Evolutionary conservation across 1,284 basidiomycete genomes (phyloP), one percentile per base, ranked within the genome.

Genomic region (Irpex sp.): DNA sequence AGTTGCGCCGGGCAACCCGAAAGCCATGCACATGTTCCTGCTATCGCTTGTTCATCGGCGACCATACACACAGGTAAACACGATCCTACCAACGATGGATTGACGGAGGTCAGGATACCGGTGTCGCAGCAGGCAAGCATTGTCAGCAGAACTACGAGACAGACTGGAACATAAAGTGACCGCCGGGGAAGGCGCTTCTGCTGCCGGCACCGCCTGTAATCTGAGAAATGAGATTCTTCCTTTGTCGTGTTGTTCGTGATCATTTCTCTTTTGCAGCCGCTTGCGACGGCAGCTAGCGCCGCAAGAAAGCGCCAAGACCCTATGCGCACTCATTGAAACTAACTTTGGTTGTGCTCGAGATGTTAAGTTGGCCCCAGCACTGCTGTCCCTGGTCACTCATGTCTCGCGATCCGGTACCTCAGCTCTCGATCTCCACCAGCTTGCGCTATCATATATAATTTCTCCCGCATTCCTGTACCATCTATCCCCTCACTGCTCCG

Each of bases 401-500:
- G 49, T 26, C 17, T 56, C n/a, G 31, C 54, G 54, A 56, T 56
- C 54, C 54, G 54, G 54, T 56, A 56, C 21, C 51, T 47, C 44
- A n/a, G n/a, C 44, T 47, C n/a, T n/a, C 49, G 15, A 51, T 19
- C 40, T 15, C 40, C 15, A 15, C 40, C 15, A 11, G 40, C 40
- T 44, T 15, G 15, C 15, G 40, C 40, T 44, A 11, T 44, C 40
- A n/a, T 51, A 19, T 51, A 17, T 21, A 51, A 51, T 8, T n/a
- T 8, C 17, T 21, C 11, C 49, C 49, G 13, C 49, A 38, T 15
- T 11, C 19, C 19, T 31, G 13, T 26, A 44, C 19, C 34, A 44
- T 57, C 38, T 21, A 17, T 59, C 61, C 38, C 36, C 26, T 40
- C 60, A 17, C 59, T 9, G n/a, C 17, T 64, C 63, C 49, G 49